Base-by-base conservation (phyloP, 768 basidiomycete species). In the Royoungia palumana region DNA sequence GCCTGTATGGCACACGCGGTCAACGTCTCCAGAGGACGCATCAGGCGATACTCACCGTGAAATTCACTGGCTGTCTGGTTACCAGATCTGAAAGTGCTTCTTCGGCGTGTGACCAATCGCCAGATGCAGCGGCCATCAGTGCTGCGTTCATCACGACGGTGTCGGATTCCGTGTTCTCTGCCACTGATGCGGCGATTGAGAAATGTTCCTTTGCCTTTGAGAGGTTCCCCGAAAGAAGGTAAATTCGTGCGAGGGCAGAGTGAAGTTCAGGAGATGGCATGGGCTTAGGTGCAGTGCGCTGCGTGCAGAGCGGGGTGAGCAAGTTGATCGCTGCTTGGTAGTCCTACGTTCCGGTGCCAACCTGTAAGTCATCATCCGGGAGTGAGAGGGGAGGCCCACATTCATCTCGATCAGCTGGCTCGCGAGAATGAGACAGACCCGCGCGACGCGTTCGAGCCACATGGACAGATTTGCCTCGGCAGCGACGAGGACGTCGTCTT, bases 321-420 rank as follows among this genome's bases (percentile, higher is more conserved):
- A 91, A 68, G 45, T 71, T 77, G 7, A 81, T 72, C 0, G 89
- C 88, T 5, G 87, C 85, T 37, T 77, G 69, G 54, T 75, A 83
- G 58, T 92, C 88, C 87, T 89, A 49, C 24, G 28, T n/a, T 27
- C 49, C 39, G 21, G 24, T 8, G 20, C 44, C 27, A 8, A n/a
- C 10, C 11, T 17, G 40, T 36, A 41, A 58, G 25, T 5, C 28
- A 16, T 16, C 8, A 19, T 16, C 27, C 9, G 8, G 36, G 8
- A 30, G 27, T 22, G 11, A 27, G 16, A 36, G 19, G n/a, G 17
- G 32, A 10, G 3, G 48, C 70, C 19, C 39, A 86, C 89, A 75
- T 88, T 89, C 83, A 90, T 89, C 67, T 93, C 90, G 44, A 89
- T 72, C 60, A 92, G 68, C 67, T 92, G 88, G 30, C 85, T 86